These are phyloP conservation scores for Cystofilobasidium ferigula DNA, from an alignment of 768 basidiomycete species.

Conservation along the genomic window DNA sequence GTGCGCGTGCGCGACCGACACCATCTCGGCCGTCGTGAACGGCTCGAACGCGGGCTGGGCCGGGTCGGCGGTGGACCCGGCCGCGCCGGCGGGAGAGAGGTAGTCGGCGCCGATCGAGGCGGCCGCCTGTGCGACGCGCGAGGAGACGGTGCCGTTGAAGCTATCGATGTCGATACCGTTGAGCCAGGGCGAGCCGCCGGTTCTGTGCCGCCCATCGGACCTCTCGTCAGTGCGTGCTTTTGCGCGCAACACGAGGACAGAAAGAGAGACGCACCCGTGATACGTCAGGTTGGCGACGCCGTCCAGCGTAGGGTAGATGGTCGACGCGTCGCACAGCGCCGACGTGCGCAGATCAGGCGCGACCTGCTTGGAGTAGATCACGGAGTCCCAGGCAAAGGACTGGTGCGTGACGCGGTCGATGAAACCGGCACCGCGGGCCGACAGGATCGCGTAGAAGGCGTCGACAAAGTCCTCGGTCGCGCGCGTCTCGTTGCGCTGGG, in stretches of 20 bases:
- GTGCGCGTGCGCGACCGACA: conserved; percentile 55
- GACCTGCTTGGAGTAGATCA: conserved; percentile 51
- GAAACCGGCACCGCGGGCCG: conserved; percentile 8
- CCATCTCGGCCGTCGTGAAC: conserved; percentile 60
- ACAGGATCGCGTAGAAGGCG: conserved; percentile 19
- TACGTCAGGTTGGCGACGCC: conserved; percentile 29
- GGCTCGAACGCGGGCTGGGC: conserved; percentile 43
- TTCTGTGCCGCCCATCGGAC: not conserved
- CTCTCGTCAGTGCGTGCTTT: no score
- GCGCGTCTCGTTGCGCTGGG: conserved; percentile 31
- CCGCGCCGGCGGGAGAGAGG: conserved; percentile 51
- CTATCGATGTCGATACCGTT: conserved; percentile 47
- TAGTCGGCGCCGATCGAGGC: conserved; percentile 53
- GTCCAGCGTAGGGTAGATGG: conserved; percentile 30
- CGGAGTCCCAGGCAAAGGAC: conserved; percentile 56
- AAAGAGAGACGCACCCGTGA: conserved; percentile 31
- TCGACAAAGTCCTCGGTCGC: conserved; percentile 33
- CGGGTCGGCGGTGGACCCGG: conserved; percentile 43
- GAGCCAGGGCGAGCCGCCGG: not conserved
- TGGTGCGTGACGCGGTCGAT: conserved; percentile 42
- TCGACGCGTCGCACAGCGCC: conserved; percentile 43
- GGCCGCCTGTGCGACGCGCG: conserved; percentile 59
- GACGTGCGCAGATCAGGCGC: conserved; percentile 47
- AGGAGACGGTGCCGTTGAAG: conserved; percentile 55
- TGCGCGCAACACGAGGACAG: not conserved